phyloP scores from a whole-genome alignment of 1,284 basidiomycete species.

The Lentinula novae-zelandiae region DNA sequence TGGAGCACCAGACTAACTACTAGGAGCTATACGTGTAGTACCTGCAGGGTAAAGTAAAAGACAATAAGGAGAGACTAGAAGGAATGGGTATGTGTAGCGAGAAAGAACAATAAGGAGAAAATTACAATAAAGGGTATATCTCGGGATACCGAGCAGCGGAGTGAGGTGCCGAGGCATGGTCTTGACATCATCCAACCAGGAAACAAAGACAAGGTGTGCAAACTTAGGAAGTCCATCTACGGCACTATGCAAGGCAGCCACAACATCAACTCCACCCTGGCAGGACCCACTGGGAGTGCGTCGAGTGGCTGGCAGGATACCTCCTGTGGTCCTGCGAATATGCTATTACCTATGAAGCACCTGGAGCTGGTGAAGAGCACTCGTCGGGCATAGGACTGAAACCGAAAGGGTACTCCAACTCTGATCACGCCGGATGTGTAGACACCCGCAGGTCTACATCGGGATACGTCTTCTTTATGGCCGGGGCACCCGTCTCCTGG shows the following conservation, averaged over 20 bases:
- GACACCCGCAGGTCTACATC: conserved; percentile 21
- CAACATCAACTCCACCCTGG: conserved; percentile 18
- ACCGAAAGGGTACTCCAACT: conserved; percentile 24
- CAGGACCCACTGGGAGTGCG: background rate
- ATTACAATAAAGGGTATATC: too few species aligned
- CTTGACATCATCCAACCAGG: too few species aligned
- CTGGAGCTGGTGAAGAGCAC: background rate
- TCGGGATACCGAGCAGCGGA: too few species aligned
- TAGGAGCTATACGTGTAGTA: too few species aligned
- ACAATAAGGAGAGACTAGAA: too few species aligned
- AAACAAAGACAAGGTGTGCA: conserved; percentile 27
- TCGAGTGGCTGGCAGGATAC: conserved; percentile 8
- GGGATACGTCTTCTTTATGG: conserved; percentile 29
- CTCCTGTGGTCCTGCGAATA: background rate
- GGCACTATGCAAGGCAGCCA: conserved; percentile 35
- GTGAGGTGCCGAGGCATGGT: too few species aligned
- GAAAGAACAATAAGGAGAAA: too few species aligned
- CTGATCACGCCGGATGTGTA: background rate
- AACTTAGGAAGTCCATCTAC: conserved; percentile 32
- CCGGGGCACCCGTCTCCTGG: conserved; percentile 28
- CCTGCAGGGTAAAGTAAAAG: too few species aligned
- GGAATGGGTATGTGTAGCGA: too few species aligned
- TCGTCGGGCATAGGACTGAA: conserved; percentile 5
- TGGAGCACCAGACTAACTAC: too few species aligned
- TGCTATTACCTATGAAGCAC: background rate